Evolutionary conservation across 2,329 filamentous ascomycete species (phyloP).

Genomic region (Colletotrichum cuscutae): DNA sequence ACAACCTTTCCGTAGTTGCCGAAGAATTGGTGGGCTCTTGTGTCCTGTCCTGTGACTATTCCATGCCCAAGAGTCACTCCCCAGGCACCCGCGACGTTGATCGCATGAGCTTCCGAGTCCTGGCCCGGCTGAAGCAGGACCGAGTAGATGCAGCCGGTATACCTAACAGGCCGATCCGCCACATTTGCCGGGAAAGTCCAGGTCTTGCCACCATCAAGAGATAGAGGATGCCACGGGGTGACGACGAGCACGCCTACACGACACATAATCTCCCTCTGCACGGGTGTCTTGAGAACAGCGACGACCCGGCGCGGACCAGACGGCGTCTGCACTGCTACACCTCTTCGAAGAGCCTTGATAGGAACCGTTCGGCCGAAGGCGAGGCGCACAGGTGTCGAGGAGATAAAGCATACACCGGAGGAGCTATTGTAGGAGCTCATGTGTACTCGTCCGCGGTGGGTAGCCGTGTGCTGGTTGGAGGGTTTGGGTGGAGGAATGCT

Average conservation of each 20-base stretch:
- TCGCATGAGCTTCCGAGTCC: slow-evolving; percentile 58
- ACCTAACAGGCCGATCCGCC: slow-evolving; percentile 46
- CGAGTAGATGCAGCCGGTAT: slow-evolving; percentile 66
- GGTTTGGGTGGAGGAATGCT: slow-evolving; percentile 55
- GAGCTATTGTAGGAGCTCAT: slow-evolving; percentile 58
- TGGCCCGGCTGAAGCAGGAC: slow-evolving; percentile 61
- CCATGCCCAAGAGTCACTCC: slow-evolving; percentile 71
- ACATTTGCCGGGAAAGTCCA: slow-evolving; percentile 61
- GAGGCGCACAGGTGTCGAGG: slow-evolving; percentile 57
- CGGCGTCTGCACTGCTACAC: slow-evolving; percentile 62
- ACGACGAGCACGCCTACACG: slow-evolving; percentile 58
- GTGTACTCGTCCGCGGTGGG: slow-evolving; percentile 36
- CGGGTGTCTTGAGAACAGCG: slow-evolving; percentile 61
- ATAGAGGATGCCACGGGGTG: slow-evolving; percentile 71
- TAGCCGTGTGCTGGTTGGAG: slow-evolving; percentile 38
- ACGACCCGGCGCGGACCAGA: slow-evolving; percentile 58
- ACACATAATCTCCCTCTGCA: slow-evolving; percentile 54
- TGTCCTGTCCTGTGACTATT: slow-evolving; percentile 49
- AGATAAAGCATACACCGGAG: slow-evolving; percentile 63
- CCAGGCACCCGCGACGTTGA: slow-evolving; percentile 58
- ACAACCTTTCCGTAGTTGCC: slow-evolving; percentile 59
- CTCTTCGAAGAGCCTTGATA: slow-evolving; percentile 56
- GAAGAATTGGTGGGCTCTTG: slow-evolving; percentile 64
- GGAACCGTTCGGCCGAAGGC: slow-evolving; percentile 50
- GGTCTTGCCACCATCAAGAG: slow-evolving; percentile 41